Evolutionary conservation across 345 rosid genomes (phyloP).

Genomic region (Pistacia atlantica): DNA sequence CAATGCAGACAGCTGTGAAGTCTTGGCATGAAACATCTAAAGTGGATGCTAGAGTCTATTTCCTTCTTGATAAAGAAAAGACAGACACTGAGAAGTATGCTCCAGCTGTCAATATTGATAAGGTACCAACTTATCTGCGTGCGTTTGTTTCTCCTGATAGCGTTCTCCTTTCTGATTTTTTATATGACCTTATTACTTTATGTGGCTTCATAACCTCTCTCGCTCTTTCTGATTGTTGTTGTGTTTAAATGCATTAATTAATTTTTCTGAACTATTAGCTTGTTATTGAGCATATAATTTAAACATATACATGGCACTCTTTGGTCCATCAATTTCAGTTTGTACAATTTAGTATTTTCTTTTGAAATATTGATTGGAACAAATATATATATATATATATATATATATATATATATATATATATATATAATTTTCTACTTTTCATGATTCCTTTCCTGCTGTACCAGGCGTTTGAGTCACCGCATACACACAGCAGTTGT

Average conservation of each 20-base stretch:
- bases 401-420: too few species aligned
- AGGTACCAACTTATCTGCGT: slow-evolving; percentile 43
- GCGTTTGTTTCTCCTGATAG: not conserved
- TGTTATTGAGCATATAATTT: not conserved
- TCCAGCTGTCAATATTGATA: slow-evolving; percentile 83
- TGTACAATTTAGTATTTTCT: not conserved
- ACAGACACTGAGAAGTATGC: slow-evolving; percentile 78
- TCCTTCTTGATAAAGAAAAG: slow-evolving; percentile 78
- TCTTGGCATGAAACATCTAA: slow-evolving; percentile 83
- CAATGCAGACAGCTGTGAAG: slow-evolving; percentile 79
- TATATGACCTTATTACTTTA: not conserved
- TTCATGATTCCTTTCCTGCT: slow-evolving; percentile 11
- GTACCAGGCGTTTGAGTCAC: slow-evolving; percentile 93
- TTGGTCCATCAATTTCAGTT: not conserved
- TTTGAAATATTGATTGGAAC: too few species aligned
- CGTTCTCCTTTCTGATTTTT: not conserved
- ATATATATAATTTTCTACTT: not conserved
- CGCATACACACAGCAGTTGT: slow-evolving; percentile 80
- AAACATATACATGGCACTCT: not conserved
- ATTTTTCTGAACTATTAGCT: not conserved
- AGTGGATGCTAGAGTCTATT: slow-evolving; percentile 79
- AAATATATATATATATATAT: too few species aligned
- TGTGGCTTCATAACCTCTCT: not conserved
- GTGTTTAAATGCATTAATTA: not conserved
- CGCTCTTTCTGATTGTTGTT: not conserved